Percentiles rank a stretch among this genome's conserved stretches.
Conservation (phyloP, 2,329 filamentous ascomycete genomes). For the Aspergillus arachidicola region DNA sequence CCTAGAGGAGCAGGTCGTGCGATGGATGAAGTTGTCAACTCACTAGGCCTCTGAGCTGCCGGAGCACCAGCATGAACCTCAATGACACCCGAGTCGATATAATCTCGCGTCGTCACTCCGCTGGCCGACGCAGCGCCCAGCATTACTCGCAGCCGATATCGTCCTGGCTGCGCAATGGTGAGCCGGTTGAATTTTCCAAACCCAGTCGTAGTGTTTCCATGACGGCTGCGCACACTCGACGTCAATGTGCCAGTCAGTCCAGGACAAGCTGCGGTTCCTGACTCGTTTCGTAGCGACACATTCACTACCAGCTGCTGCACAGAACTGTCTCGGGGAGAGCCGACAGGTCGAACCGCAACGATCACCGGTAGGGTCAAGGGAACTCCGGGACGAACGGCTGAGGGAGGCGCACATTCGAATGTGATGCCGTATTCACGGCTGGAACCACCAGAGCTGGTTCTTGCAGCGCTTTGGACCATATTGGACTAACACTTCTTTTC, state of each 20-base stretch:
- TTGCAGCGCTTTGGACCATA: constrained; percentile 20
- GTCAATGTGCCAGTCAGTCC: constrained; percentile 33
- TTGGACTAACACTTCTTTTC: constrained; percentile 11
- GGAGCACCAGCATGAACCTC: constrained; percentile 31
- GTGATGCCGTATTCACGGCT: constrained; percentile 33
- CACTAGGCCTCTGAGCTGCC: constrained; percentile 33
- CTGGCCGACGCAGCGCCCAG: constrained; percentile 30
- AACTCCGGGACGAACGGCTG: constrained; percentile 26
- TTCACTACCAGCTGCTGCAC: constrained; percentile 33
- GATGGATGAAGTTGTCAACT: constrained; percentile 17
- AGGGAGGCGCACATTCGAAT: constrained; percentile 33
- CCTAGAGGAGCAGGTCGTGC: neutral
- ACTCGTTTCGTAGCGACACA: constrained; percentile 31
- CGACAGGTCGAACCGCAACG: constrained; percentile 33
- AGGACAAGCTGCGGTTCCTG: constrained; percentile 21
- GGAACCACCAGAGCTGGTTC: constrained; percentile 14
- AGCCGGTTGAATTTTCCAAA: constrained; percentile 33
- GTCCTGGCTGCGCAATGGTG: constrained; percentile 31
- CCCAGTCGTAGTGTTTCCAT: constrained; percentile 32
- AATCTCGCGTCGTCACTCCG: constrained; percentile 33
- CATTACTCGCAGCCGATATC: constrained; percentile 36
- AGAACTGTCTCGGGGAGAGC: constrained; percentile 21
- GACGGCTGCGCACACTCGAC: constrained; percentile 35
- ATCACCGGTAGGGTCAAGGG: constrained; percentile 36
- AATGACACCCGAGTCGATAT: constrained; percentile 33